Conservation (phyloP, 495 filamentous ascomycete genomes). For the Penicillium turbatum region DNA sequence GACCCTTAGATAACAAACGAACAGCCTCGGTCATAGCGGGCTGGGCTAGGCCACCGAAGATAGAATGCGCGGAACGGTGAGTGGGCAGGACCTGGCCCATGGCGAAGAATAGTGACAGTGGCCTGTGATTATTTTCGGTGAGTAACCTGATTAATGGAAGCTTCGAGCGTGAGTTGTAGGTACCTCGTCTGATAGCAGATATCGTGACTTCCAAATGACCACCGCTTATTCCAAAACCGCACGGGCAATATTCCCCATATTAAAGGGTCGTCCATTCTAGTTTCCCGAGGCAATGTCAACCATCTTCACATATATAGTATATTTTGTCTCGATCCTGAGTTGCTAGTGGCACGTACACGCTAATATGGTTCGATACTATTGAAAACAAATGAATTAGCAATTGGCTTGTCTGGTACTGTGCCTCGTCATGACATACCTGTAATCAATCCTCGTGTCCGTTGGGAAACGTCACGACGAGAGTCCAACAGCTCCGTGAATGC, state of each 20-base stretch:
- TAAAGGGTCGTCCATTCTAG: constrained; percentile 87
- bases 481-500: constrained; percentile 74
- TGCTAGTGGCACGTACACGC: constrained; percentile 71
- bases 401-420: not conserved
- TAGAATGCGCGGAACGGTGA: constrained; percentile 72
- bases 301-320: constrained; percentile 11
- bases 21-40: constrained; percentile 83
- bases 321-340: constrained; percentile 9
- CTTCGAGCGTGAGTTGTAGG: not conserved
- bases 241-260: constrained; percentile 85
- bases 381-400: constrained; percentile 11
- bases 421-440: constrained; percentile 58
- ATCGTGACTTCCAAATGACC: constrained; percentile 86
- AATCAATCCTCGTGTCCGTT: constrained; percentile 70
- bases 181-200: constrained; percentile 64
- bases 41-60: constrained; percentile 71
- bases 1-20: constrained; percentile 68
- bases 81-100: constrained; percentile 87
- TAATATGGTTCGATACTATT: constrained; percentile 89
- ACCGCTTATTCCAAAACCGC: constrained; percentile 70
- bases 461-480: constrained; percentile 60
- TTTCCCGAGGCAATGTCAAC: constrained; percentile 28
- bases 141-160: constrained; percentile 12
- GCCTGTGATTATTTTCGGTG: constrained; percentile 35
- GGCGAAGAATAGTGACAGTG: constrained; percentile 66